These are phyloP conservation scores for Lojkania enalia DNA, from an alignment of 2,329 filamentous ascomycete species.

Conservation along the genomic window DNA sequence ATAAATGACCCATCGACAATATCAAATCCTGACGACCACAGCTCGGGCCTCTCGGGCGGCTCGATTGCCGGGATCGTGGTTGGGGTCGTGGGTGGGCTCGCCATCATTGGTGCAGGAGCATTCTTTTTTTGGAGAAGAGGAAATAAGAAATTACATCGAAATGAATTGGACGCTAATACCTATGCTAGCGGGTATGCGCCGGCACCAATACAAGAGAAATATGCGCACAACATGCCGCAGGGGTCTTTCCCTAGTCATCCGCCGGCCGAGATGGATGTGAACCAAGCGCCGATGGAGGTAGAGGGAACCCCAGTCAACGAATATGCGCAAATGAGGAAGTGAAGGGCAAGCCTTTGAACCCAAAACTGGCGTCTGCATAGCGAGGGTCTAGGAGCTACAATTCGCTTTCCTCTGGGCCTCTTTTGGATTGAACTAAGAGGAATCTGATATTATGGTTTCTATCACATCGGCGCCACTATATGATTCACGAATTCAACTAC, in stretches of 20 bases:
- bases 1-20: neutral
- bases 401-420: too few species aligned
- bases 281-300: too few species aligned
- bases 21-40: neutral
- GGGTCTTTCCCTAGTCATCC: conserved; percentile 6
- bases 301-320: too few species aligned
- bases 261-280: conserved; percentile 7
- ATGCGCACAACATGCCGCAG: conserved; percentile 10
- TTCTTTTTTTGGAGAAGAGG: conserved; percentile 16
- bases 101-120: conserved; percentile 10
- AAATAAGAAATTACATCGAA: conserved; percentile 4
- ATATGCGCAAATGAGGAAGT: too few species aligned
- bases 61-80: conserved; percentile 22
- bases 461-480: too few species aligned
- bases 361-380: too few species aligned
- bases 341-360: too few species aligned
- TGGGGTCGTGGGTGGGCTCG: conserved; percentile 19
- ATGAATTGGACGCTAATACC: conserved; percentile 16
- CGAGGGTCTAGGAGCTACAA: too few species aligned
- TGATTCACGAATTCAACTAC: too few species aligned
- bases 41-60: conserved; percentile 16
- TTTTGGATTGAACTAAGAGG: too few species aligned
- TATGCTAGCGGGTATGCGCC: conserved; percentile 7
- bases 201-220: conserved; percentile 12
- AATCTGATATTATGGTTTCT: too few species aligned